Conservation (phyloP, 495 filamentous ascomycete genomes). For the Xylaria cubensis region DNA sequence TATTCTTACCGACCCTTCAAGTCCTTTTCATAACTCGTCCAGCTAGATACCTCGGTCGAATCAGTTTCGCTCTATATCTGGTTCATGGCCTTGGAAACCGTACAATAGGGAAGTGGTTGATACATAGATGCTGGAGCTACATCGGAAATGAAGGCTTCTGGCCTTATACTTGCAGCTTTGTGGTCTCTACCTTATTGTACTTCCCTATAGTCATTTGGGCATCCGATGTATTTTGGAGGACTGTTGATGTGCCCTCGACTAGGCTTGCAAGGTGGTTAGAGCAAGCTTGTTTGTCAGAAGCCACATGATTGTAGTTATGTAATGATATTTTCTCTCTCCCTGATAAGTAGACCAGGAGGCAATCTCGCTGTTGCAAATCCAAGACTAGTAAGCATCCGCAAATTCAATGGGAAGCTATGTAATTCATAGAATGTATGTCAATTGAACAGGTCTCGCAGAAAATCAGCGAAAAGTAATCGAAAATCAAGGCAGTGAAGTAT, state of each 20-base stretch:
- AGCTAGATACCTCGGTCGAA: conserved; percentile 62
- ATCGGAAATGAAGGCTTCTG: conserved; percentile 59
- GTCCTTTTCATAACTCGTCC: conserved; percentile 57
- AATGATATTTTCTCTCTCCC: background rate
- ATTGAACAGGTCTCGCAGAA: too few species aligned
- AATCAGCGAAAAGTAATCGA: too few species aligned
- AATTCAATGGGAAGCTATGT: too few species aligned
- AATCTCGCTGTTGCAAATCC: too few species aligned
- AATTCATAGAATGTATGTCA: too few species aligned
- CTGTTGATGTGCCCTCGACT: conserved; percentile 62
- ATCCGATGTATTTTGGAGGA: conserved; percentile 65
- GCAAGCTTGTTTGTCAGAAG: conserved; percentile 35
- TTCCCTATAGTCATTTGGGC: conserved; percentile 59
- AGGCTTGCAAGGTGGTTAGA: conserved; percentile 63
- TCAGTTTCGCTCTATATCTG: conserved; percentile 65
- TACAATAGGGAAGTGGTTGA: conserved; percentile 58
- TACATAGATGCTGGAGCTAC: conserved; percentile 59
- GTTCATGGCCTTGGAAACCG: conserved; percentile 63
- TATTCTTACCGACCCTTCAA: conserved; percentile 56
- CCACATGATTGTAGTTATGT: background rate
- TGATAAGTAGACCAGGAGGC: too few species aligned
- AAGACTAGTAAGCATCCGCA: too few species aligned
- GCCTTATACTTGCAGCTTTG: conserved; percentile 55
- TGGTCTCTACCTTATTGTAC: conserved; percentile 55
- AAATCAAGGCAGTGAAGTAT: too few species aligned